Conservation (phyloP, 1,139 yeast genomes). For the Geotrichum candidum region DNA sequence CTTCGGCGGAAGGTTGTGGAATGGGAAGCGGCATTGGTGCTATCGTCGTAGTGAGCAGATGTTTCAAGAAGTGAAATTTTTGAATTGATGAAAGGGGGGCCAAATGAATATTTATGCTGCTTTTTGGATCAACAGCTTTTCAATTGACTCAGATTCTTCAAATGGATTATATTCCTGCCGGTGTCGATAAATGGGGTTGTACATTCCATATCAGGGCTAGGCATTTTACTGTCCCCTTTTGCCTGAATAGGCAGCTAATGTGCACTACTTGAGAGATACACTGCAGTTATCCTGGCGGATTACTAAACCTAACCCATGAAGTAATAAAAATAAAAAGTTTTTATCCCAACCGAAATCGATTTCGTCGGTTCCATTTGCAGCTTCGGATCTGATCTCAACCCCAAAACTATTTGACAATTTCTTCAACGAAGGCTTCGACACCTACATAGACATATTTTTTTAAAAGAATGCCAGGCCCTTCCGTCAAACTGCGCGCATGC, state of each 20-base stretch:
- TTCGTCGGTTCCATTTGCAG: no score
- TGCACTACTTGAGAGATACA: no score
- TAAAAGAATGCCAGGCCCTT: conserved; percentile 15
- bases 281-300: no score
- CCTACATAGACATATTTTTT: neutral
- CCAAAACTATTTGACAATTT: neutral
- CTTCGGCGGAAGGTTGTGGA: conserved; percentile 3
- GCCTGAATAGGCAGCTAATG: no score
- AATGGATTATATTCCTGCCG: neutral
- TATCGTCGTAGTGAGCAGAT: neutral
- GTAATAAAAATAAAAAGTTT: no score
- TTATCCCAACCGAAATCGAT: no score
- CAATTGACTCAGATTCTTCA: neutral
- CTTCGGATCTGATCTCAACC: no score
- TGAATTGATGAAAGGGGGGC: neutral
- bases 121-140: neutral
- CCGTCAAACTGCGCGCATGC: conserved; percentile 39
- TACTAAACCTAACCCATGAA: no score
- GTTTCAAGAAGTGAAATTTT: neutral
- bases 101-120: neutral
- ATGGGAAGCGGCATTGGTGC: conserved; percentile 9
- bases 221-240: no score
- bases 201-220: no score
- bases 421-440: neutral
- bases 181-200: no score